A percentile compares a stretch with the other conserved stretches of the same genome.
Evolutionary conservation across 2,329 filamentous ascomycete species (phyloP).

Genomic region (Monilinia fructigena): DNA sequence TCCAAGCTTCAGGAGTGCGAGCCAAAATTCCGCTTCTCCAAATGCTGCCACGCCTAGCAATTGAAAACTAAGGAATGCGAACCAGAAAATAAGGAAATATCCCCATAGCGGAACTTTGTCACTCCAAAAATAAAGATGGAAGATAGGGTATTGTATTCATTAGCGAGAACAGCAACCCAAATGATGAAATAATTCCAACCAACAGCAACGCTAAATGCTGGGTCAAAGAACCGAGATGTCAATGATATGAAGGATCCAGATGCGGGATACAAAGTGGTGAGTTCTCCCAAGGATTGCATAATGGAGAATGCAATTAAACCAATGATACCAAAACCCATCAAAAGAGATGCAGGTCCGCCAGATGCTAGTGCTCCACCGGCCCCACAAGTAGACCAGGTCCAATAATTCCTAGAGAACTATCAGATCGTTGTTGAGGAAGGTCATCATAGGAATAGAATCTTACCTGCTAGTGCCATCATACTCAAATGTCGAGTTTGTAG

Average conservation of each 20-base stretch:
- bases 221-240: constrained; percentile 68
- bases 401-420: constrained; percentile 44
- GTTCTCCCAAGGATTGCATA: constrained; percentile 67
- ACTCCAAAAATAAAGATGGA: constrained; percentile 65
- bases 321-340: constrained; percentile 73
- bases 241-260: constrained; percentile 70
- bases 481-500: constrained; percentile 67
- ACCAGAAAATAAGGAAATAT: constrained; percentile 73
- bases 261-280: constrained; percentile 71
- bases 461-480: constrained; percentile 61
- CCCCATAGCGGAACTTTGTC: constrained; percentile 61
- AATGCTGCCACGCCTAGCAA: constrained; percentile 71
- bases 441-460: not conserved
- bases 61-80: constrained; percentile 66
- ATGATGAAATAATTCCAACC: constrained; percentile 47
- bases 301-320: constrained; percentile 62
- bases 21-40: constrained; percentile 78
- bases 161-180: constrained; percentile 52
- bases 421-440: not conserved
- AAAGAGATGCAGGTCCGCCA: constrained; percentile 67
- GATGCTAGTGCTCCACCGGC: constrained; percentile 66
- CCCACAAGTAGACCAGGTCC: constrained; percentile 70
- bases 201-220: constrained; percentile 65
- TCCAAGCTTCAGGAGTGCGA: constrained; percentile 68
- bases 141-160: constrained; percentile 69